Evolutionary conservation across 768 basidiomycete species (phyloP).

Genomic region (Agrocybe chaxingu): DNA sequence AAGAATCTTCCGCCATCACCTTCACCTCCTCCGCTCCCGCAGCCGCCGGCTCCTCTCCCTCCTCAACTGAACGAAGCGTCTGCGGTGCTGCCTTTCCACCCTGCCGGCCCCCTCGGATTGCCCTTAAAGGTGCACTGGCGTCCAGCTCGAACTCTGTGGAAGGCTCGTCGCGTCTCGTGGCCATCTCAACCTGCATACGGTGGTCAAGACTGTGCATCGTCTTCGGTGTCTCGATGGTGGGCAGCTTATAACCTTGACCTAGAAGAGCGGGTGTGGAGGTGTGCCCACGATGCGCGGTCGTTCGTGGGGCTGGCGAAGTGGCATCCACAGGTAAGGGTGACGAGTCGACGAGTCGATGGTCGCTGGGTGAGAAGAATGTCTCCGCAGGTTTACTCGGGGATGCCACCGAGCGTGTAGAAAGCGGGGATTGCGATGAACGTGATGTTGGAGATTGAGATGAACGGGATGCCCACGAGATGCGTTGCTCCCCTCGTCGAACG

Average conservation of each 20-base stretch:
- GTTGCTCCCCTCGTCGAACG: constrained; percentile 47
- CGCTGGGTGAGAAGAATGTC: constrained; percentile 34
- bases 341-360: constrained; percentile 34
- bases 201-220: constrained; percentile 31
- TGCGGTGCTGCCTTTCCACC: constrained; percentile 12
- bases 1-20: constrained; percentile 19
- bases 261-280: constrained; percentile 54
- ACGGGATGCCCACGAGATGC: constrained; percentile 55
- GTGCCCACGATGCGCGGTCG: not conserved
- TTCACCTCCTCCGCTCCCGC: constrained; percentile 20
- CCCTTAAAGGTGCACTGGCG: constrained; percentile 34
- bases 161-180: not conserved
- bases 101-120: constrained; percentile 14
- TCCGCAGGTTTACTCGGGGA: not conserved
- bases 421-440: constrained; percentile 2
- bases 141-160: constrained; percentile 35
- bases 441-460: constrained; percentile 23
- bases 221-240: constrained; percentile 23
- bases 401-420: not conserved
- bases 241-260: constrained; percentile 30
- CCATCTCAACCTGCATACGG: not conserved
- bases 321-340: constrained; percentile 36
- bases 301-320: not conserved
- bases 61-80: constrained; percentile 17
- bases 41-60: constrained; percentile 11